phyloP scores from a whole-genome alignment of 31 red algal species.

The Bonnemaisonia californica region DNA sequence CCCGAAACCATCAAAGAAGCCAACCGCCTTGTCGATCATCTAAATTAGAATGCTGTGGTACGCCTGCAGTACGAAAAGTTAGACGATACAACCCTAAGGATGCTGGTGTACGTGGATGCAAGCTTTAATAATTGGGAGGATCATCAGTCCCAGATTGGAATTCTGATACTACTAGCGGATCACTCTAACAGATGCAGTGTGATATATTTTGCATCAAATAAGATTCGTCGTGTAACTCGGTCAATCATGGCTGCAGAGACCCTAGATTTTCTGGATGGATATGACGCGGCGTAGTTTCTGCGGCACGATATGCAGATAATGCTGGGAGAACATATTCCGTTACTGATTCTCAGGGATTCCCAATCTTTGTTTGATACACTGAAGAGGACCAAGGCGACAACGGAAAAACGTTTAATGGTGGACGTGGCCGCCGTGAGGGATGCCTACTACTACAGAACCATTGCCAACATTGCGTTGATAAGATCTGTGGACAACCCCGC shows the following conservation, averaged over 20 bases:
- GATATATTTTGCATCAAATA: constrained; percentile 13
- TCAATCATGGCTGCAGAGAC: constrained; percentile 27
- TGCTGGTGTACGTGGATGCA: constrained; percentile 42
- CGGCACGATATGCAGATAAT: constrained; percentile 20
- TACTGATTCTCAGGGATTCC: constrained; percentile 47
- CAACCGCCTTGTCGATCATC: neutral
- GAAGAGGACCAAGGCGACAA: constrained; percentile 5
- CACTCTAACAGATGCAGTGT: constrained; percentile 13
- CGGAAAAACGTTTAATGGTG: constrained; percentile 46
- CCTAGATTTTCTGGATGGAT: constrained; percentile 24
- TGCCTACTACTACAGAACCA: constrained; percentile 22
- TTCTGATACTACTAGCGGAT: constrained; percentile 29
- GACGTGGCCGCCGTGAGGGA: constrained; percentile 34
- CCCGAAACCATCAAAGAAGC: neutral
- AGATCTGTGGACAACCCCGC: constrained; percentile 24
- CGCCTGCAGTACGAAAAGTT: constrained; percentile 21
- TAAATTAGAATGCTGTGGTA: constrained; percentile 1
- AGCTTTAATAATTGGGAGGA: constrained; percentile 22
- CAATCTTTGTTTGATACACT: constrained; percentile 34
- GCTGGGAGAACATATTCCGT: neutral
- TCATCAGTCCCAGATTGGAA: constrained; percentile 30
- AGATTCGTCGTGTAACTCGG: neutral
- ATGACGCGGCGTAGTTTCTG: constrained; percentile 37
- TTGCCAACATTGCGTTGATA: constrained; percentile 23
- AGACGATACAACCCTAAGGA: constrained; percentile 14